These are phyloP conservation scores for Hericium coralloides DNA, from an alignment of 768 basidiomycete genomes.

Conservation along the genomic window DNA sequence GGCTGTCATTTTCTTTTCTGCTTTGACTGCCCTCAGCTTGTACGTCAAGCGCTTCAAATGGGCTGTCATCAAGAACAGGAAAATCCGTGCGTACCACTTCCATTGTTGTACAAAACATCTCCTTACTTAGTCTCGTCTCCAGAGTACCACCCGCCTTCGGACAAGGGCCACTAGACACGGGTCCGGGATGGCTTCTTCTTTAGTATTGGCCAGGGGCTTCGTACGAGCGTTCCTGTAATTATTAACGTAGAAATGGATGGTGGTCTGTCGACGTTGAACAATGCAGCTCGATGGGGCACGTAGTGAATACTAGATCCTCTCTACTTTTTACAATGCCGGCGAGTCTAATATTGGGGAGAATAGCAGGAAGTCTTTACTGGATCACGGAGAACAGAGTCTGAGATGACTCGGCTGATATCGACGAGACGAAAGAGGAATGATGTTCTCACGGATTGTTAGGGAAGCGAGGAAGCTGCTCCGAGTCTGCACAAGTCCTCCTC, in stretches of 20 bases:
- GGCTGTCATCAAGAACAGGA: conserved; percentile 86
- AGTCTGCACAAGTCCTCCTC: not conserved
- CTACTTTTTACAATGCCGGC: too few relatives aligned
- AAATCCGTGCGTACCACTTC: conserved; percentile 55
- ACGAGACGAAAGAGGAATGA: not conserved
- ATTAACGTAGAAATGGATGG: not conserved
- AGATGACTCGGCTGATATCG: not conserved
- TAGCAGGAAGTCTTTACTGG: too few relatives aligned
- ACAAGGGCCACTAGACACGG: conserved; percentile 42
- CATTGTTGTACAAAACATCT: not conserved
- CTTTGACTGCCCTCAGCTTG: conserved; percentile 69
- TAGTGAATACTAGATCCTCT: not conserved
- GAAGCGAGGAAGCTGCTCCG: not conserved
- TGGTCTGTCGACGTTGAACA: not conserved
- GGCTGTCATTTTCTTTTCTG: conserved; percentile 88
- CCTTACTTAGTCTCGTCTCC: conserved; percentile 6
- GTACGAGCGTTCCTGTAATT: conserved; percentile 5
- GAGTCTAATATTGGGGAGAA: too few relatives aligned
- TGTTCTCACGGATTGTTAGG: not conserved
- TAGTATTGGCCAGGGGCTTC: conserved; percentile 5
- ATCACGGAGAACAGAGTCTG: not conserved
- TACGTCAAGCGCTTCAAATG: conserved; percentile 97
- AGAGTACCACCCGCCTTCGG: conserved; percentile 57
- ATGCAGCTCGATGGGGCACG: not conserved
- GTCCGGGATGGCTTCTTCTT: not conserved